Conservation (phyloP, 257 asterid genomes). For the Nicotiana otophora region DNA sequence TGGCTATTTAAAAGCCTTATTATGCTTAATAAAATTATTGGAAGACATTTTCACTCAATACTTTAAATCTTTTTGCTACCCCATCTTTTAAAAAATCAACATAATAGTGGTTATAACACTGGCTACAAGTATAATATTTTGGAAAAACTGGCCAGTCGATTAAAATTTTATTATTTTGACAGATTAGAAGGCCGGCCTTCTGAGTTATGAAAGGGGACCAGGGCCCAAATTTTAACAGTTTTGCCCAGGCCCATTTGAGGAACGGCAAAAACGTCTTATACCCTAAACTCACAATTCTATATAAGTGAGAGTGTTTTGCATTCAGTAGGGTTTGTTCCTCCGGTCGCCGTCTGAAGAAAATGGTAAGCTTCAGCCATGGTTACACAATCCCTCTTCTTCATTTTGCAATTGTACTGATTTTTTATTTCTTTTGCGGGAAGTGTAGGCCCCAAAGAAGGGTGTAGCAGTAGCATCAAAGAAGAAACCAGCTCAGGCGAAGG, state of each 20-base stretch:
- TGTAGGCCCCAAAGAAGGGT: constrained; percentile 24
- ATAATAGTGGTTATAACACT: no score
- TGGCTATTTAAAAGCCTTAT: no score
- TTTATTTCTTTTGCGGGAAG: no score
- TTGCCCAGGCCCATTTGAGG: not conserved
- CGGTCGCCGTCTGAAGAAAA: not conserved
- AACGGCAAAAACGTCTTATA: not conserved
- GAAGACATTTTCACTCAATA: no score
- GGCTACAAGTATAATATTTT: no score
- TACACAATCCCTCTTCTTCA: not conserved
- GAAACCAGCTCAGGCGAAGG: constrained; percentile 22
- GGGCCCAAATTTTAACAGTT: not conserved
- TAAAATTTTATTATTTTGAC: no score
- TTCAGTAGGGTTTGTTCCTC: not conserved
- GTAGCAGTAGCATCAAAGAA: constrained; percentile 20
- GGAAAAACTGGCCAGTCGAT: no score
- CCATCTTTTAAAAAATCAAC: no score
- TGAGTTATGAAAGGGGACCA: not conserved
- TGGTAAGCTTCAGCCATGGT: not conserved
- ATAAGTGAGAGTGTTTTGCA: not conserved
- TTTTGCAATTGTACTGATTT: not conserved
- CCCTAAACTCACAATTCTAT: not conserved
- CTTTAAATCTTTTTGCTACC: no score
- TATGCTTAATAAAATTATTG: no score
- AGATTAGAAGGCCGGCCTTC: not conserved